Base-by-base conservation (phyloP, 805 yeast species). In the Saturnispora saitoi region DNA sequence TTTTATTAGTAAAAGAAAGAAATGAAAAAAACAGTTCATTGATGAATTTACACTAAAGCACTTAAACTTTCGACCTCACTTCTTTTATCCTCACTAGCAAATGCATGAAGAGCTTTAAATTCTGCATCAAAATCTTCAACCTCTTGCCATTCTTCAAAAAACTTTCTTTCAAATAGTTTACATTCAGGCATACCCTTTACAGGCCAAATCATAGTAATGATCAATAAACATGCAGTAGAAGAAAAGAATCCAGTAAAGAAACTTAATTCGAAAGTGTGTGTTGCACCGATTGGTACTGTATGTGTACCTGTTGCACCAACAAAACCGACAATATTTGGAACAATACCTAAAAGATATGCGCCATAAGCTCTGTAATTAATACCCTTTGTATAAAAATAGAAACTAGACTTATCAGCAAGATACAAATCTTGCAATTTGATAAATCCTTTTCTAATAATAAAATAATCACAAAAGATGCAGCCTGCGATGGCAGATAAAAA, bases 111-210 rank as follows among this genome's bases (percentile, higher is more conserved):
- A 17, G 40, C 29, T 29, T 39, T 47, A 31, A 62, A 57, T 40
- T 53, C 51, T 4, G 66, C 71, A 43, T 73, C 79, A 58, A 81
- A 82, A 53, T 77, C 75, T 57, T 81, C 86, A 46, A 80, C 86
- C 42, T 81, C 80, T 46, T 70, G 75, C 72, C 74, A 73, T 57
- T 78, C 76, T 65, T 81, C 87, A 49, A 59, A 67, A 84, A 88
- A 83, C 9, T 76, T 80, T 53, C 69, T 71, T 49, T 76, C 76
- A 39, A 80, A 68, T 32, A 69, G 60, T 49, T 56, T 61, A 45
- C 57, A 56, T 11, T 49, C 48, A 3, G 78, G 78, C 51, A 67
- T 56, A 45, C 81, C 81, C 26, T 47, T 43, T 29, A 60, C 44
- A 7, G 91, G 90, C 61, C 69, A 78, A 29, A 77, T 43, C 51